Base-by-base conservation (phyloP, 257 asterid genomes). In the Ophiorrhiza pumila region DNA sequence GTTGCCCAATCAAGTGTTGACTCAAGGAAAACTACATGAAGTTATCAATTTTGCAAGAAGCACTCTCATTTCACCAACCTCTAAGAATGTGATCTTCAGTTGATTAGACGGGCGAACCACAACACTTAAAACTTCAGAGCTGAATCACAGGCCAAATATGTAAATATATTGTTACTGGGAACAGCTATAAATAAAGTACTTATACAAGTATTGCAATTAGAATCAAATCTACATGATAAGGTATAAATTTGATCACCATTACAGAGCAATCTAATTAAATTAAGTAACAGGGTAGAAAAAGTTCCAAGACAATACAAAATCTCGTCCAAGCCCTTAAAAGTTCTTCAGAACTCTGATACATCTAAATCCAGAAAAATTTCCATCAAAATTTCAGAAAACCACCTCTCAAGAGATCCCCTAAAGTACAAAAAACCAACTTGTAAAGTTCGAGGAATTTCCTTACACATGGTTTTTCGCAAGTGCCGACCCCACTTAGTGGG, bases 21-120 rank as follows among this genome's bases (percentile, higher is more conserved):
- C 32, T 43, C 22, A 20, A 22, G n/a, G 39, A 49, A 50, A 68
- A n/a, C 32, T 7, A 64, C 34, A 27, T 13, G 42, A 41, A 43
- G 60, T 17, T 5, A 52, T 49, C 45, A 67, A 17, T 37, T 49
- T 22, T 9, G 7, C 11, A 32, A 11, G 4, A 39, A 18, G 23
- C 53, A 49, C 50, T 60, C 27, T 37, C 69, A 74, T 63, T 74
- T 75, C 69, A 85, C 90, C 55, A 80, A 93, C 97, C 97, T 93
- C 96, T 79, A 93, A 81, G 85, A 93, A 93, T 81, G 98, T 93
- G 85, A 91, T 88, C 90, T 93, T 91, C 66, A 93, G 96, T 84
- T 79, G 86, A 86, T 86, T 93, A 74, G 96, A 76, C 42, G 98
- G 89, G 72, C 91, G 93, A 81, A 88, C 72, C 57, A 93, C 84